Conservation (phyloP, 2,329 filamentous ascomycete genomes). For the Paracoccidioides lutzii region DNA sequence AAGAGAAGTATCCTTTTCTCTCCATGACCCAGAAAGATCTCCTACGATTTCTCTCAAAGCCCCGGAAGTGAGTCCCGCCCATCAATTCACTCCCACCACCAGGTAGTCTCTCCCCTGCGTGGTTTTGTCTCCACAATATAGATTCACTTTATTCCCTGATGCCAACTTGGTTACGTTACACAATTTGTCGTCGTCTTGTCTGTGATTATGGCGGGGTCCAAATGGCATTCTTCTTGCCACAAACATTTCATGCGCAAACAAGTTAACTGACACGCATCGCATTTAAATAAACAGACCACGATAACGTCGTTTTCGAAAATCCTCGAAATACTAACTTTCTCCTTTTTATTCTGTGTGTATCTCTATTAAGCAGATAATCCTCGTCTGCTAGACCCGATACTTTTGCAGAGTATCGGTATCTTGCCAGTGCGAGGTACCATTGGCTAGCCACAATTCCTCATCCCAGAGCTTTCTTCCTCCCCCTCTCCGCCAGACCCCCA, state of each 20-base stretch:
- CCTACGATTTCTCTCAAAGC: slow-evolving; percentile 86
- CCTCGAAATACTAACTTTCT: slow-evolving; percentile 11
- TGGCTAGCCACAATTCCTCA: slow-evolving; percentile 74
- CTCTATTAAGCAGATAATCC: slow-evolving; percentile 42
- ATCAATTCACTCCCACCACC: background rate
- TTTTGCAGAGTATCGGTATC: slow-evolving; percentile 69
- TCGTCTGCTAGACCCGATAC: slow-evolving; percentile 79
- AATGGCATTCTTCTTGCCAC: too few relatives aligned
- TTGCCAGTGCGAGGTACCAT: slow-evolving; percentile 49
- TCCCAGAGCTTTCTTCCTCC: slow-evolving; percentile 67
- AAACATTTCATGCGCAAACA: background rate
- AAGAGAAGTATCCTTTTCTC: slow-evolving; percentile 28
- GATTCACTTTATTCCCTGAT: background rate
- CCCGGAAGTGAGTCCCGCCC: slow-evolving; percentile 61
- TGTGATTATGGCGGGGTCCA: background rate
- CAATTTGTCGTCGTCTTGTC: slow-evolving; percentile 1
- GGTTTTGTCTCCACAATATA: too few relatives aligned
- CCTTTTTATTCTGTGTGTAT: slow-evolving; percentile 11
- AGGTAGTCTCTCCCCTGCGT: too few relatives aligned
- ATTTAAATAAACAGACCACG: slow-evolving; percentile 1
- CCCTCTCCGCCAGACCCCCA: slow-evolving; percentile 74
- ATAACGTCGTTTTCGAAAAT: slow-evolving; percentile 13
- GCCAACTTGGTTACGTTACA: background rate
- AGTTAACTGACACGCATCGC: background rate
- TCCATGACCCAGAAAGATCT: slow-evolving; percentile 89